Conservation (phyloP, 352 stramenopile genomes). For the Phytophthora chlamydospora region DNA sequence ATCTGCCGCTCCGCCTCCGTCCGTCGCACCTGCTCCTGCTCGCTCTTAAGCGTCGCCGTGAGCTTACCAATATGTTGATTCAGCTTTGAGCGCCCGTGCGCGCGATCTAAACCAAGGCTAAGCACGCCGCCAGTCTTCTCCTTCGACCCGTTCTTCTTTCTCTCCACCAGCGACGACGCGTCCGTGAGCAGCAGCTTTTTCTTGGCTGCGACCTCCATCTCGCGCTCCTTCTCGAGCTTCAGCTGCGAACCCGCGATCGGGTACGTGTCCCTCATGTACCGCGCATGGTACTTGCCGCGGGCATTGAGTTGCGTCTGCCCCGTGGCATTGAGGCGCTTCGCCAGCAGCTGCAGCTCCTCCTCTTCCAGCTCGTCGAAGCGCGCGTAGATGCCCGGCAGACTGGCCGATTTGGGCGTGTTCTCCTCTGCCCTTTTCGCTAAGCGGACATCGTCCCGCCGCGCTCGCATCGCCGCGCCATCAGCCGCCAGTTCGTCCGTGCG, state of each 20-base stretch:
- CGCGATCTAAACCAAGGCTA: constrained; percentile 14
- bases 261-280: constrained; percentile 72
- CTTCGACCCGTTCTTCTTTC: neutral
- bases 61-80: constrained; percentile 59
- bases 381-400: constrained; percentile 50
- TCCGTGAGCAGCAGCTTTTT: constrained; percentile 69
- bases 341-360: constrained; percentile 52
- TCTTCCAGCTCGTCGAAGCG: constrained; percentile 48
- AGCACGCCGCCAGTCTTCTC: constrained; percentile 5
- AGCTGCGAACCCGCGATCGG: constrained; percentile 78
- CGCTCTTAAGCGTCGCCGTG: constrained; percentile 33
- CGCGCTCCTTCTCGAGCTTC: constrained; percentile 68
- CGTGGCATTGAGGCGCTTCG: constrained; percentile 40
- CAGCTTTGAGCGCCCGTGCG: constrained; percentile 41
- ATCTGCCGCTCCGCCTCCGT: constrained; percentile 39
- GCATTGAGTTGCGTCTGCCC: constrained; percentile 47
- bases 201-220: constrained; percentile 60
- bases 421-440: constrained; percentile 10
- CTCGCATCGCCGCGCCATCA: constrained; percentile 36
- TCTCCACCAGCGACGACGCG: constrained; percentile 6
- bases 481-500: constrained; percentile 36
- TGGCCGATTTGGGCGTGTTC: neutral
- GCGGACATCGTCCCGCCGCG: constrained; percentile 34
- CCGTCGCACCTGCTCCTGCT: constrained; percentile 37
- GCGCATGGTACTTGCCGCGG: constrained; percentile 71